phyloP scores from a whole-genome alignment of 805 yeast genomes.

The Wickerhamiella sergipiensis region DNA sequence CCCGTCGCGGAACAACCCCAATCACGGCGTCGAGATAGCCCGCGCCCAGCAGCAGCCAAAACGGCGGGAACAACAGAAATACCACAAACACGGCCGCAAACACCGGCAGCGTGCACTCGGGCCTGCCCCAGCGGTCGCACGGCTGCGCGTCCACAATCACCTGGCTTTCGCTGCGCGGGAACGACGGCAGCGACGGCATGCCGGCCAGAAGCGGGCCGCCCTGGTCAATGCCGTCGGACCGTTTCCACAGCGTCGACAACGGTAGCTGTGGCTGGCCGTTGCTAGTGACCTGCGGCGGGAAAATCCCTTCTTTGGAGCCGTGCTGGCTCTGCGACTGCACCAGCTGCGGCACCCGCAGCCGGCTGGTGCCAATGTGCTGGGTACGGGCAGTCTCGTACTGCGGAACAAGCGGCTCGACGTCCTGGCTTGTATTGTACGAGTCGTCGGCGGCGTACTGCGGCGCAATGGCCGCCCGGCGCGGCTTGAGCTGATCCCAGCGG shows the following conservation, averaged over 20 bases:
- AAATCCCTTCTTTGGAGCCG: neutral
- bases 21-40: slow-evolving; percentile 25
- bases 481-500: neutral
- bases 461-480: neutral
- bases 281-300: neutral
- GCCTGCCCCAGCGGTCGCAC: slow-evolving; percentile 17
- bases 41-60: slow-evolving; percentile 26
- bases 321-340: slow-evolving; percentile 3
- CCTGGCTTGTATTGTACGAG: neutral
- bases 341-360: slow-evolving; percentile 2
- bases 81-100: slow-evolving; percentile 16
- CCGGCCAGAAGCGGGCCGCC: slow-evolving; percentile 12
- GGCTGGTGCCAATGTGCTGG: neutral
- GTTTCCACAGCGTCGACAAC: neutral
- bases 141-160: slow-evolving; percentile 3
- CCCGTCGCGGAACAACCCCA: slow-evolving; percentile 22
- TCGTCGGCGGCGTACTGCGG: neutral
- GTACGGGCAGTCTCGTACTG: neutral
- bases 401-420: neutral
- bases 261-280: neutral
- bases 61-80: slow-evolving; percentile 25
- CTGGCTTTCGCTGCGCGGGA: slow-evolving; percentile 6
- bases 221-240: slow-evolving; percentile 1
- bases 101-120: slow-evolving; percentile 3
- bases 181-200: slow-evolving; percentile 12